phyloP scores from a whole-genome alignment of 495 filamentous ascomycete genomes.

The Penicillium lividum region DNA sequence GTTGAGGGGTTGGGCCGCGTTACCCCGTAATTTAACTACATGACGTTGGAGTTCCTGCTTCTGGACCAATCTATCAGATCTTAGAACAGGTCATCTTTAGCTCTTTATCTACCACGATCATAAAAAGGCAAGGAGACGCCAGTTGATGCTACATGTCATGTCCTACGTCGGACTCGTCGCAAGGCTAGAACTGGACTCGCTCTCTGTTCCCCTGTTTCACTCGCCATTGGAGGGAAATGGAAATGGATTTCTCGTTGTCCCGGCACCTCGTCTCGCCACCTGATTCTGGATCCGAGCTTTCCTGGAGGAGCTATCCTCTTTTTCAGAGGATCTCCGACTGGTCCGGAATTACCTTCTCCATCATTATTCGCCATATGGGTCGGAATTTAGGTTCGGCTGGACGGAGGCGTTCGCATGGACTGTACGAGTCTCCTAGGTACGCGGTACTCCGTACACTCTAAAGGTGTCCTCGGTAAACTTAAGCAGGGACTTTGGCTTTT shows the following conservation, averaged over 20 bases:
- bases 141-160: constrained; percentile 27
- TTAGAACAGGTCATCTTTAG: constrained; percentile 15
- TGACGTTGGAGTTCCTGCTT: constrained; percentile 8
- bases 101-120: background rate
- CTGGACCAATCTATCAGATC: constrained; percentile 7
- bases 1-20: constrained; percentile 22
- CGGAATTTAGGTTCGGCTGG: constrained; percentile 27
- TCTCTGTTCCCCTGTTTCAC: constrained; percentile 16
- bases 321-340: constrained; percentile 13
- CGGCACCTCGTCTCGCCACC: constrained; percentile 26
- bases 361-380: background rate
- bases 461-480: background rate
- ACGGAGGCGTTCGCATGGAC: constrained; percentile 27
- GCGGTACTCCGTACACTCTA: background rate
- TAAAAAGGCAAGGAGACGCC: constrained; percentile 23
- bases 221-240: background rate
- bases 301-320: constrained; percentile 8
- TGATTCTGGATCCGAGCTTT: constrained; percentile 19
- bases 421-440: background rate
- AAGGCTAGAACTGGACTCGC: background rate
- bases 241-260: constrained; percentile 23
- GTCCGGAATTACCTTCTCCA: background rate
- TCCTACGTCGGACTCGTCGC: constrained; percentile 23
- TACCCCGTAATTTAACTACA: constrained; percentile 17
- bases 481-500: constrained; percentile 1